phyloP scores from a whole-genome alignment of 139 green algal genomes.

The Coelastrella sp. region DNA sequence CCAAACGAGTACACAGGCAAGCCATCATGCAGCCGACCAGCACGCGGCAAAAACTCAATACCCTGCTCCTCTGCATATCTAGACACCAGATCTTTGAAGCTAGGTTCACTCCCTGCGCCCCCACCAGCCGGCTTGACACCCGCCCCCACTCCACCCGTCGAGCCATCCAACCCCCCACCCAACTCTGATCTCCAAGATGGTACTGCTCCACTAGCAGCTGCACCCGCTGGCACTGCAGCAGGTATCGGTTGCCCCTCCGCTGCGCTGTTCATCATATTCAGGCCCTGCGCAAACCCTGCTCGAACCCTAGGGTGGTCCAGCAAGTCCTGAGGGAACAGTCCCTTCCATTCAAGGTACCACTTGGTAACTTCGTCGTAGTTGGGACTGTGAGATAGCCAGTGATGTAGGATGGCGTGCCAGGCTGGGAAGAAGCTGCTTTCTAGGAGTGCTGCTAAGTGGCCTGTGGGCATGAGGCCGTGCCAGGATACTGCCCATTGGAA shows the following conservation, averaged over 20 bases:
- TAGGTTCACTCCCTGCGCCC: constrained; percentile 56
- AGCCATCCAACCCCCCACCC: background rate
- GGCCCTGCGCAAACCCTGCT: constrained; percentile 78
- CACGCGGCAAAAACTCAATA: constrained; percentile 92
- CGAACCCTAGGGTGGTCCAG: constrained; percentile 83
- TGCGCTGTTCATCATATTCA: constrained; percentile 94
- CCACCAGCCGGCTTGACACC: background rate
- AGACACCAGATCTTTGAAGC: constrained; percentile 84
- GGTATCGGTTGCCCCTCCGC: constrained; percentile 64
- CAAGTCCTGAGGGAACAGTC: constrained; percentile 70
- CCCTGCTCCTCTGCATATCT: constrained; percentile 87
- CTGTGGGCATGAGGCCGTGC: constrained; percentile 73
- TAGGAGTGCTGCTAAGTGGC: constrained; percentile 75
- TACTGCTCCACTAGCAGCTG: background rate
- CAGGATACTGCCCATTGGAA: constrained; percentile 91
- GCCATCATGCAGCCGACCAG: constrained; percentile 85
- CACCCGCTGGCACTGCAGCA: background rate
- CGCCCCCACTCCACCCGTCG: background rate
- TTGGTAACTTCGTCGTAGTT: constrained; percentile 93
- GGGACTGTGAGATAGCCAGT: constrained; percentile 85
- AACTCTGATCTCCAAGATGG: background rate
- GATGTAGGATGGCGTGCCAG: constrained; percentile 83
- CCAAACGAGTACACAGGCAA: constrained; percentile 96
- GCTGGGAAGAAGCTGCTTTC: constrained; percentile 82
- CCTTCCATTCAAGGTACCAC: constrained; percentile 98